Percentiles rank a stretch among this genome's conserved stretches.
Conservation (phyloP, 768 basidiomycete species). For the Suillus clintonianus region DNA sequence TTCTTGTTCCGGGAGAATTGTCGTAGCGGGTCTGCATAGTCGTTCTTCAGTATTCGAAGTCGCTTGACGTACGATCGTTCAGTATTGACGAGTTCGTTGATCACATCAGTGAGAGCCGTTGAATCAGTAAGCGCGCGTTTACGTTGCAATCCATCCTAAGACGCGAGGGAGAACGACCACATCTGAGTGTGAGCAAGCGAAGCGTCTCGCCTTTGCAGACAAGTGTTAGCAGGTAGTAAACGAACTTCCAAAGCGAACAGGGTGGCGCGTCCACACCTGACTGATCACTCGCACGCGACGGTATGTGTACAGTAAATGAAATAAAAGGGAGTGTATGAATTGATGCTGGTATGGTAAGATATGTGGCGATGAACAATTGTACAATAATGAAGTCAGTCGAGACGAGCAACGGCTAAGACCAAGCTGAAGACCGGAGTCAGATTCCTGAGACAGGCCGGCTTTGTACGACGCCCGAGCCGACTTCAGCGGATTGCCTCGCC, state of each 20-base stretch:
- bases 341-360: conserved; percentile 11
- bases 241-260: not conserved
- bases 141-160: conserved; percentile 38
- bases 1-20: conserved; percentile 82
- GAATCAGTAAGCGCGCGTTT: conserved; percentile 64
- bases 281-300: not conserved
- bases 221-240: conserved; percentile 5
- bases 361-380: conserved; percentile 8
- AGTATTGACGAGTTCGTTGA: conserved; percentile 86
- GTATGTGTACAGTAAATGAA: not conserved
- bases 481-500: conserved; percentile 5
- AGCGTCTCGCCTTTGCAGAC: not conserved
- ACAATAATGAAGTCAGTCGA: conserved; percentile 7
- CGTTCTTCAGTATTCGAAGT: conserved; percentile 76
- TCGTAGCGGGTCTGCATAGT: conserved; percentile 91
- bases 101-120: conserved; percentile 67
- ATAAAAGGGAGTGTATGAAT: conserved; percentile 13
- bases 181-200: conserved; percentile 1
- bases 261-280: conserved; percentile 8
- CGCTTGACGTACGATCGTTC: conserved; percentile 88
- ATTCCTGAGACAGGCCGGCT: conserved; percentile 18
- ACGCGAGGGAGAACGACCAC: conserved; percentile 4
- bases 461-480: conserved; percentile 21
- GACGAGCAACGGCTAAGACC: conserved; percentile 59
- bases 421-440: conserved; percentile 6